phyloP scores from a whole-genome alignment of 179 eudicot genomes.

The Nepenthes alata region DNA sequence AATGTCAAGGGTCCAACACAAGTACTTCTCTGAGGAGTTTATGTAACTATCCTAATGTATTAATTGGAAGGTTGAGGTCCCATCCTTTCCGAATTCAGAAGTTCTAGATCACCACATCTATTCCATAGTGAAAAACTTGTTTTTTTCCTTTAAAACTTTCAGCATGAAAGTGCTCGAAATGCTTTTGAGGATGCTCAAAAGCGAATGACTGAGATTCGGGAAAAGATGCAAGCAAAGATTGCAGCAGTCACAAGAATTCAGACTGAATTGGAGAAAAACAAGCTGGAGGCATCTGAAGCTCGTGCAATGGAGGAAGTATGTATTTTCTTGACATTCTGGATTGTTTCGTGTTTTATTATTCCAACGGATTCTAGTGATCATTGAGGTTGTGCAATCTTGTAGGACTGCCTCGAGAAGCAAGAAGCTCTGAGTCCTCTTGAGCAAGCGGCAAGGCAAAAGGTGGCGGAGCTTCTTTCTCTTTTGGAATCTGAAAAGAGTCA shows the following conservation, averaged over 20 bases:
- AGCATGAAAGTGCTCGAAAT: conserved; percentile 74
- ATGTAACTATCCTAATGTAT: too few relatives aligned
- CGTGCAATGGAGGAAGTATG: conserved; percentile 69
- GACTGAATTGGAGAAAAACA: conserved; percentile 42
- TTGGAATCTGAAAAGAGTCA: conserved; percentile 87
- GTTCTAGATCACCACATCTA: too few relatives aligned
- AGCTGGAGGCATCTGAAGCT: conserved; percentile 47
- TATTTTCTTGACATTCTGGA: background rate
- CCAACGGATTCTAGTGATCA: background rate
- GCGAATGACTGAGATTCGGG: conserved; percentile 47
- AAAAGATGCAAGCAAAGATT: conserved; percentile 41
- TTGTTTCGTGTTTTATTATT: background rate
- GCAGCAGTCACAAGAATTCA: conserved; percentile 26
- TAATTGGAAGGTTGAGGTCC: too few relatives aligned
- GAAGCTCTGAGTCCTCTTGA: conserved; percentile 63
- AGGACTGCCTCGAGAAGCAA: conserved; percentile 75
- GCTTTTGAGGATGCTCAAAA: conserved; percentile 68
- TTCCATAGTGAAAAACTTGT: background rate
- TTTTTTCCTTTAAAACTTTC: conserved; percentile 14
- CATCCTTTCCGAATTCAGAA: too few relatives aligned
- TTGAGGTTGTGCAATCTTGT: conserved; percentile 12
- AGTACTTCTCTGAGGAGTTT: too few relatives aligned
- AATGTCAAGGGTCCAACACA: too few relatives aligned
- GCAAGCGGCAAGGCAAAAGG: conserved; percentile 85
- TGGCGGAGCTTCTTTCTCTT: conserved; percentile 56